Conservation (phyloP, 1,284 basidiomycete genomes). For the Uromyces viciae-fabae region DNA sequence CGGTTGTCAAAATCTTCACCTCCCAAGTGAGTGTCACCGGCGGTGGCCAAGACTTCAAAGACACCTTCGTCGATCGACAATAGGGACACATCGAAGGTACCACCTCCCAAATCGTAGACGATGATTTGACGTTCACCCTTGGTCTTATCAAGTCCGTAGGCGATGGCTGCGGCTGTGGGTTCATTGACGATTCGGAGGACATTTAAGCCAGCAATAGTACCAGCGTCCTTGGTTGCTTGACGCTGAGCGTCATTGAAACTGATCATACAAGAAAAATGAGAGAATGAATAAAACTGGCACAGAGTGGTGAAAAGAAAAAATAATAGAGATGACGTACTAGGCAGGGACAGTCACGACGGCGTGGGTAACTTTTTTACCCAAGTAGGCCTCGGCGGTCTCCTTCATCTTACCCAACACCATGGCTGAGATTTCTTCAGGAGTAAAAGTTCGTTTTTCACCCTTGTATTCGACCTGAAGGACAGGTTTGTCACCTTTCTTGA, state of each 20-base stretch:
- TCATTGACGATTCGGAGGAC: conserved; percentile 99
- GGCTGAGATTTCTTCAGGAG: conserved; percentile 80
- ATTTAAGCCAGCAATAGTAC: conserved; percentile 89
- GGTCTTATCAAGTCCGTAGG: conserved; percentile 97
- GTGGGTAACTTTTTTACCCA: conserved; percentile 92
- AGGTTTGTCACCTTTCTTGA: conserved; percentile 53
- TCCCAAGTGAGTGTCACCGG: conserved; percentile 56
- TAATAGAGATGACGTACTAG: conserved; percentile 56
- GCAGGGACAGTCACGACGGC: conserved; percentile 97
- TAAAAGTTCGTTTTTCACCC: conserved; percentile 53
- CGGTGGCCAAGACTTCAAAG: conserved; percentile 55
- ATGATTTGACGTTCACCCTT: conserved; percentile 89
- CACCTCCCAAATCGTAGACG: conserved; percentile 54
- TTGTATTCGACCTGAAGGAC: conserved; percentile 54
- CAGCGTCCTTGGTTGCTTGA: conserved; percentile 97
- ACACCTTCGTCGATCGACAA: conserved; percentile 55
- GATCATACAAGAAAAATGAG: conserved; percentile 27
- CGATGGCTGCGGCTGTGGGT: conserved; percentile 80
- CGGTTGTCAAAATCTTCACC: conserved; percentile 57
- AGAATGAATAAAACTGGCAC: background rate
- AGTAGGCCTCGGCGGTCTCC: conserved; percentile 97
- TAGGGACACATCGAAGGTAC: conserved; percentile 56
- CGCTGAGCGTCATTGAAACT: conserved; percentile 98
- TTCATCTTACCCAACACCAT: conserved; percentile 99
- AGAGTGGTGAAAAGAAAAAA: background rate